A percentile compares a stretch with the other conserved stretches of the same genome.
Evolutionary conservation across 495 filamentous ascomycete species (phyloP).

Genomic region (Choiromyces venosus): DNA sequence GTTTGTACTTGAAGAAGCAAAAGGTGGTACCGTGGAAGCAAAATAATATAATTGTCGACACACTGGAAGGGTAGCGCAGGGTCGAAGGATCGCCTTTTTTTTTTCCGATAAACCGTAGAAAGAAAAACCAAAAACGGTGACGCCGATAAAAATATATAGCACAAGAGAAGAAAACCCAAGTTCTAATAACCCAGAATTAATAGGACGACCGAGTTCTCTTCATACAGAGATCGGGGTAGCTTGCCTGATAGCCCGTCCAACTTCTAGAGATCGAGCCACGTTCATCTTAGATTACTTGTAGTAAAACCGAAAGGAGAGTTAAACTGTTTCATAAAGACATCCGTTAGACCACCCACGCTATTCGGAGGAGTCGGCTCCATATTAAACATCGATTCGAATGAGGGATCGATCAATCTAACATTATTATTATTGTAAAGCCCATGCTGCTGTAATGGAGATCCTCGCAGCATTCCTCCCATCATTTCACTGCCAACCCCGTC

Average conservation of each 20-base stretch:
- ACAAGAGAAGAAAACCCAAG: conserved; percentile 25
- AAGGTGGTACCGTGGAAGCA: conserved; percentile 19
- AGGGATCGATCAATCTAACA: conserved; percentile 35
- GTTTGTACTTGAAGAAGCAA: conserved; percentile 35
- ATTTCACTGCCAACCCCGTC: conserved; percentile 34
- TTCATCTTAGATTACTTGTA: conserved; percentile 26
- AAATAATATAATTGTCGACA: background rate
- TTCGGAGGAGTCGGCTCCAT: conserved; percentile 34
- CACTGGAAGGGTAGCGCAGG: background rate
- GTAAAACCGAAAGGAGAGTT: conserved; percentile 38
- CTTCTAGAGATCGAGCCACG: conserved; percentile 13
- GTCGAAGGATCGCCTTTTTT: conserved; percentile 30
- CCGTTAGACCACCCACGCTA: conserved; percentile 37
- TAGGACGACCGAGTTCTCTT: conserved; percentile 15
- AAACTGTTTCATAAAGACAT: conserved; percentile 40
- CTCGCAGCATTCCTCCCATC: conserved; percentile 26
- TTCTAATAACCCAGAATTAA: conserved; percentile 24
- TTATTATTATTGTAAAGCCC: conserved; percentile 30
- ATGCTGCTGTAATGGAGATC: conserved; percentile 32
- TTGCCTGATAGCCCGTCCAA: conserved; percentile 29
- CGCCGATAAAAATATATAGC: conserved; percentile 20
- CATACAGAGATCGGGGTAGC: conserved; percentile 10
- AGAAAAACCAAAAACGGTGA: conserved; percentile 29
- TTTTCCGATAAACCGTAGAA: conserved; percentile 13
- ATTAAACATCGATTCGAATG: conserved; percentile 41